Evolutionary conservation across 2,329 filamentous ascomycete genomes (phyloP).

Genomic region (Claviceps digitariae): DNA sequence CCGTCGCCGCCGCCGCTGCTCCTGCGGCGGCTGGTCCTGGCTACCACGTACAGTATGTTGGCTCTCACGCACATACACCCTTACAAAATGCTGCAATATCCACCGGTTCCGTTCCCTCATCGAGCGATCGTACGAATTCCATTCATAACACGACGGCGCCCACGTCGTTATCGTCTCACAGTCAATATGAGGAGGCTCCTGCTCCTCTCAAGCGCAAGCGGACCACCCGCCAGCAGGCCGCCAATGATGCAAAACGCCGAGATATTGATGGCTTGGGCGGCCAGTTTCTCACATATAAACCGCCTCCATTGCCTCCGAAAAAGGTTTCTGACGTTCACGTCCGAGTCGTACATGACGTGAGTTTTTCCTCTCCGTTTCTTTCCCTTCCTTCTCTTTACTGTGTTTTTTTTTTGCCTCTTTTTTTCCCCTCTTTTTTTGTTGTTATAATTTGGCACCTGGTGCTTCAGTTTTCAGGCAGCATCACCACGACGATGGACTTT

Average conservation of each 20-base stretch:
- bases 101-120: constrained; percentile 62
- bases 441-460: too few species aligned
- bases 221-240: constrained; percentile 58
- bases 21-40: constrained; percentile 25
- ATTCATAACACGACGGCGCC: constrained; percentile 74
- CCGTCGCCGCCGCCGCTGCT: constrained; percentile 31
- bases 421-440: background rate
- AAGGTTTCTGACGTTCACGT: constrained; percentile 72
- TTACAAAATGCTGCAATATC: constrained; percentile 45
- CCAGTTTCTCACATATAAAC: constrained; percentile 66
- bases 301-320: constrained; percentile 76
- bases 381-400: background rate
- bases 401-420: too few species aligned
- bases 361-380: constrained; percentile 14
- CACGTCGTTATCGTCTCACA: constrained; percentile 57
- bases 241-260: constrained; percentile 68
- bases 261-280: constrained; percentile 59
- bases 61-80: constrained; percentile 59
- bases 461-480: too few species aligned
- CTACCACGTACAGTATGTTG: constrained; percentile 59
- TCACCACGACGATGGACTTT: too few species aligned
- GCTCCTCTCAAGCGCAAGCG: constrained; percentile 86
- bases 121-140: constrained; percentile 73
- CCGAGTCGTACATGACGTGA: constrained; percentile 48
- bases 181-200: constrained; percentile 49